These are phyloP conservation scores for Aureobasidium sp. DNA, from an alignment of 2,329 filamentous ascomycete genomes.

Conservation along the genomic window DNA sequence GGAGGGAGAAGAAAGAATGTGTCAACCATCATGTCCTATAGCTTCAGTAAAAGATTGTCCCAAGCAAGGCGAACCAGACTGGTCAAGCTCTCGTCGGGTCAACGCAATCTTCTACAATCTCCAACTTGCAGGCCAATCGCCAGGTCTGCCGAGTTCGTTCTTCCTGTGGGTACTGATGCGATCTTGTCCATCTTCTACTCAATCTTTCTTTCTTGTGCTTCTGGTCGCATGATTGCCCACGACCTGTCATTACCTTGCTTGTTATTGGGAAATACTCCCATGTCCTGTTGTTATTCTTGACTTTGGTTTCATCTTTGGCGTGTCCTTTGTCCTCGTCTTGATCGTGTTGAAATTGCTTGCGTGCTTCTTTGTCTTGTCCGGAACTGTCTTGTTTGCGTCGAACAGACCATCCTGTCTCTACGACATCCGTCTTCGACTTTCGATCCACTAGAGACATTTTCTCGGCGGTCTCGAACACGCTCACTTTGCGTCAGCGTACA, in stretches of 20 bases:
- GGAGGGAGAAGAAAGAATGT: constrained; percentile 3
- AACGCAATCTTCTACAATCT: constrained; percentile 9
- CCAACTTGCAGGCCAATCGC: background rate
- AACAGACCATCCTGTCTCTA: background rate
- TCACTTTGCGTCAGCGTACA: background rate
- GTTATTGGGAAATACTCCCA: background rate
- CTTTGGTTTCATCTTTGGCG: background rate
- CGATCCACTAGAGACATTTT: background rate
- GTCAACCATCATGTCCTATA: background rate
- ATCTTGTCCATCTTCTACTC: background rate
- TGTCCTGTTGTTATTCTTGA: background rate
- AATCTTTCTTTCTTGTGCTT: background rate
- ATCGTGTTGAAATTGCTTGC: constrained; percentile 3
- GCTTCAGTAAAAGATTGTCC: background rate
- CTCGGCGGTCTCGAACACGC: background rate
- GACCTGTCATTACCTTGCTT: background rate
- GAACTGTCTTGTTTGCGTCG: background rate
- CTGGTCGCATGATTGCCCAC: background rate
- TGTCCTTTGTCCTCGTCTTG: constrained; percentile 3
- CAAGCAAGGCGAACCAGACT: background rate
- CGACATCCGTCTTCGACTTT: background rate
- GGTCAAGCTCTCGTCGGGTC: background rate
- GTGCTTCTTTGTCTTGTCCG: constrained; percentile 2
- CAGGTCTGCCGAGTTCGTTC: background rate
- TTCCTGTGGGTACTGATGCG: background rate